These are phyloP conservation scores for Carallia pectinifolia DNA, from an alignment of 345 rosid species.

Conservation along the genomic window DNA sequence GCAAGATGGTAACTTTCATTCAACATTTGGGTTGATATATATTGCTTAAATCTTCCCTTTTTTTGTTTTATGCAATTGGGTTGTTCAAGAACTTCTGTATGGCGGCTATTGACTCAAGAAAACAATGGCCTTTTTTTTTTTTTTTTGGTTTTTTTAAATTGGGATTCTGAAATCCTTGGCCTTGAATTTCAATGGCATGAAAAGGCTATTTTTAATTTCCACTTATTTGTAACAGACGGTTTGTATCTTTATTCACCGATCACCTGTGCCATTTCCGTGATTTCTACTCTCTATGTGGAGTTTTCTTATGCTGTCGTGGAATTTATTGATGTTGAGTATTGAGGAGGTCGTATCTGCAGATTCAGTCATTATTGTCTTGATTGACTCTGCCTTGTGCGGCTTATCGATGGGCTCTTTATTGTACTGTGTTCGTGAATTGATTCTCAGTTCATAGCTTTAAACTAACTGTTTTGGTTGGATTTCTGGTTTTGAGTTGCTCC, in stretches of 20 bases:
- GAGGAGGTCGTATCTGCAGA: conserved; percentile 8
- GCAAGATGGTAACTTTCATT: not conserved
- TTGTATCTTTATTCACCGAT: conserved; percentile 25
- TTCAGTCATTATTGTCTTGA: conserved; percentile 7
- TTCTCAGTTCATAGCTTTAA: conserved; percentile 14
- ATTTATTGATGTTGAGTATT: not conserved
- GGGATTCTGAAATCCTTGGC: not conserved
- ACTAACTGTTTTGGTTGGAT: conserved; percentile 22
- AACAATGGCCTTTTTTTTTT: conserved; percentile 16
- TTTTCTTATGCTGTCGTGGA: conserved; percentile 13
- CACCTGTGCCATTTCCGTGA: conserved; percentile 20
- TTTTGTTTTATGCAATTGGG: conserved; percentile 22
- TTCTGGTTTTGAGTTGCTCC: conserved; percentile 32
- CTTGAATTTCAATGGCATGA: not conserved
- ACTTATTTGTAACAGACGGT: conserved; percentile 22
- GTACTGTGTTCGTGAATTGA: not conserved
- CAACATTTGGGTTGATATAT: not conserved
- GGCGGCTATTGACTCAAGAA: conserved; percentile 14
- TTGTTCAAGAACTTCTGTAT: conserved; percentile 12
- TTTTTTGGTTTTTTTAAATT: not conserved
- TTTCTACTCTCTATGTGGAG: conserved; percentile 29
- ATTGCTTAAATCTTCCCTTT: not conserved
- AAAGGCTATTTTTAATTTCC: conserved; percentile 17
- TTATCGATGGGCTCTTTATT: not conserved
- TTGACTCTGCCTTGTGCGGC: not conserved